Evolutionary conservation across 148 eudicot species (phyloP).

Genomic region (Rhododendron mucronatum): DNA sequence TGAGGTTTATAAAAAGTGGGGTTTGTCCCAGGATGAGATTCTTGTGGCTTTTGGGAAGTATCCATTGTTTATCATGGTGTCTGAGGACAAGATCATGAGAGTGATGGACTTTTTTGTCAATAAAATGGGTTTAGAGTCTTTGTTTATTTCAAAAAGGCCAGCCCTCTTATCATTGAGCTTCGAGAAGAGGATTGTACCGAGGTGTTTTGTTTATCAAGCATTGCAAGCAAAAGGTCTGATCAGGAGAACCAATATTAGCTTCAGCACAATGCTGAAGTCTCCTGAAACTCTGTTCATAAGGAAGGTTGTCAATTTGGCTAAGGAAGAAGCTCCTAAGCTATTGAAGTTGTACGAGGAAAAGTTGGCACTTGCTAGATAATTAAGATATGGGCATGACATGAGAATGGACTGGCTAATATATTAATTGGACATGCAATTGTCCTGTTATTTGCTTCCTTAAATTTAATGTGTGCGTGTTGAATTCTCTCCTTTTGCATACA

Average conservation of each 20-base stretch:
- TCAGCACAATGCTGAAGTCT: neutral
- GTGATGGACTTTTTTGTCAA: constrained; percentile 21
- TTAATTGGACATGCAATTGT: neutral
- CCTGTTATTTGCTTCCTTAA: neutral
- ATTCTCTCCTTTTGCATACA: too few relatives aligned
- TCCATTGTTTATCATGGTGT: constrained; percentile 16
- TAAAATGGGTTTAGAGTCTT: constrained; percentile 15
- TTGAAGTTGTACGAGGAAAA: constrained; percentile 14
- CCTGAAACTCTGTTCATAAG: neutral
- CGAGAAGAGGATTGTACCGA: constrained; percentile 21
- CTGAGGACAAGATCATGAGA: constrained; percentile 8
- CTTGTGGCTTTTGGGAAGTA: constrained; percentile 20
- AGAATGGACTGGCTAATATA: neutral
- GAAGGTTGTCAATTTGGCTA: neutral
- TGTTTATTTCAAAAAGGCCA: constrained; percentile 5
- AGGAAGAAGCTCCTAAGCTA: constrained; percentile 13
- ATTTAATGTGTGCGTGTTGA: neutral
- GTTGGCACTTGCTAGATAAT: neutral
- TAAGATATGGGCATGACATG: neutral
- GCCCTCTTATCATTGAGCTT: constrained; percentile 5
- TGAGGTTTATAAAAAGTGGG: constrained; percentile 24
- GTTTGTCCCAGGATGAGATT: constrained; percentile 21
- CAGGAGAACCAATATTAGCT: neutral
- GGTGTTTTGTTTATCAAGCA: constrained; percentile 18
- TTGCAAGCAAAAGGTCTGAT: constrained; percentile 17